A percentile compares a stretch with the other conserved stretches of the same genome.
These are phyloP conservation scores for Paradendryphiella salina DNA, from an alignment of 2,329 filamentous ascomycete genomes.

Conservation along the genomic window DNA sequence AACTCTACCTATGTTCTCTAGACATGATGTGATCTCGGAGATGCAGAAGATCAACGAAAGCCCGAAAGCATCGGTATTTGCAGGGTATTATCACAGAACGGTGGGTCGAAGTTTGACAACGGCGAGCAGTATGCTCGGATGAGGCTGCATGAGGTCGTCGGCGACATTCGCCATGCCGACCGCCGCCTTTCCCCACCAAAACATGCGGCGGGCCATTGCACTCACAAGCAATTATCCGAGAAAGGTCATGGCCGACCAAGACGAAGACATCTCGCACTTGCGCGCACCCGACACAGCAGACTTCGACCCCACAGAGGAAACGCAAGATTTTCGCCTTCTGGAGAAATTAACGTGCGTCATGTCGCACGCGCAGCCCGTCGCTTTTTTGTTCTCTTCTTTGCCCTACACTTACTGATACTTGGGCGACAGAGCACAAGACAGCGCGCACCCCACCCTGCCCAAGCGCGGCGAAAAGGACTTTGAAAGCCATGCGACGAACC, in stretches of 20 bases:
- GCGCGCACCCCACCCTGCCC: constrained; percentile 63
- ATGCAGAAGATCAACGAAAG: not conserved
- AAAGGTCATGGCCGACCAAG: constrained; percentile 41
- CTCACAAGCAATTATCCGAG: constrained; percentile 1
- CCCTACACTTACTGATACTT: constrained; percentile 5
- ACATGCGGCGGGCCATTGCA: not conserved
- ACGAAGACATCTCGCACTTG: constrained; percentile 40
- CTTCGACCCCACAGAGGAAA: constrained; percentile 70
- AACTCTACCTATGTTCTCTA: not conserved
- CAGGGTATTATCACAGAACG: not conserved
- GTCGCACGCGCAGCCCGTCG: not conserved
- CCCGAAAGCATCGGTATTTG: not conserved
- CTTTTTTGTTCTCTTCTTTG: not conserved
- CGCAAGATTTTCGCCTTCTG: constrained; percentile 83
- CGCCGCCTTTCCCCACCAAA: constrained; percentile 2
- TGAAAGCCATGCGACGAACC: constrained; percentile 83
- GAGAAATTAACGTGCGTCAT: constrained; percentile 57
- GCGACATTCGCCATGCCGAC: not conserved
- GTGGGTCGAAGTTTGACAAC: constrained; percentile 7
- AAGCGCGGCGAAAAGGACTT: constrained; percentile 97
- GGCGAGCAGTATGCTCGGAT: not conserved
- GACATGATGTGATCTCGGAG: constrained; percentile 3
- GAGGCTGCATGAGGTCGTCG: not conserved
- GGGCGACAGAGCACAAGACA: constrained; percentile 26
- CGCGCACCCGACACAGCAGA: constrained; percentile 30